Evolutionary conservation across 1,284 basidiomycete species (phyloP), one percentile per base, ranked within the genome.

Genomic region (Coriolopsis trogii): DNA sequence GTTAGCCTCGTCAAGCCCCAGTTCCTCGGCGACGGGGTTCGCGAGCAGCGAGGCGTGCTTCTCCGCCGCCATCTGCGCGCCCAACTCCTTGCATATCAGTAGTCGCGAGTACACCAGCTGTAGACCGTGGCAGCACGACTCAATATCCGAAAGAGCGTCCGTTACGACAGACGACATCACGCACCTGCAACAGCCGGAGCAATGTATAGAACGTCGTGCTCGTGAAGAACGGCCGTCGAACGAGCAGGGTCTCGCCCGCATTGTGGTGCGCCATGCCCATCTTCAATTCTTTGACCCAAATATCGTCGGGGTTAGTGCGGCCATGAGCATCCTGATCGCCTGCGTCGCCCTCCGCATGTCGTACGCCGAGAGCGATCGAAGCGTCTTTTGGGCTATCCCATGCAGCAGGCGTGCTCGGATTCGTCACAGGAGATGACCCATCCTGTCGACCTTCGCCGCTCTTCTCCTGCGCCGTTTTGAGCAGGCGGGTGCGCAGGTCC

Each of bases 181-280:
- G 62, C 62, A 94, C 93, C 83, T 96, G 92, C 30, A 97, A 69
- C 46, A 98, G 74, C 41, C 96, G 86, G 61, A 98, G 69, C 53
- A 98, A 73, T 16, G 92, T 89, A 73, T 98, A 99, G 69, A 95
- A 93, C 36, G 93, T 89, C 52, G 92, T 94, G 73, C 98, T 96
- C 61, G 85, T 85, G 72, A 97, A 98, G 73, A 98, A 93, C 29
- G 87, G 85, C 49, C 67, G 69, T 39, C 79, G 67, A 37, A 67
- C 67, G 41, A 71, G 63, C 41, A 55, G 63, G 37, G 62, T 62
- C 54, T 68, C 70, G 24, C 74, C 68, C 24, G 74, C 70, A 25
- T 51, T 41, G 38, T 46, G 52, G 15, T n/a, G n/a, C n/a, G 69
- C 66, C 3, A 52, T 53, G 48, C 20, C 47, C 23, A 47, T 24